These are phyloP conservation scores for Aspergillus chevalieri DNA, from an alignment of 2,329 filamentous ascomycete genomes.

Conservation along the genomic window DNA sequence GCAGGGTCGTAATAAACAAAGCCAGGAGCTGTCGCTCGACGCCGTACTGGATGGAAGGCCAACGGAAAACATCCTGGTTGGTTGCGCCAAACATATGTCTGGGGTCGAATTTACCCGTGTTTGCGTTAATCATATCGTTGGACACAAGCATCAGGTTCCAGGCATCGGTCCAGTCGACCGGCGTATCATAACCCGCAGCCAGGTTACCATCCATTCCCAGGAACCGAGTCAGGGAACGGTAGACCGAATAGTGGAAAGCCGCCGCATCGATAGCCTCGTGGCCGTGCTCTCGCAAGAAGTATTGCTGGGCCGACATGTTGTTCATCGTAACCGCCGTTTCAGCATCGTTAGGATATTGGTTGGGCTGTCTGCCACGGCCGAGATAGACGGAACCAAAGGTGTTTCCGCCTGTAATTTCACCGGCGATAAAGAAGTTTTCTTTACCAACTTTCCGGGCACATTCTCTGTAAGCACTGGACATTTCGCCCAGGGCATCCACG, in stretches of 20 bases:
- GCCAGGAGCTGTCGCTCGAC: constrained; percentile 53
- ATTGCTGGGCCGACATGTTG: constrained; percentile 36
- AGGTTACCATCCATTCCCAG: constrained; percentile 55
- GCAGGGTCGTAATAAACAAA: constrained; percentile 53
- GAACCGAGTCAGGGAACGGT: constrained; percentile 56
- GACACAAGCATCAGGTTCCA: constrained; percentile 54
- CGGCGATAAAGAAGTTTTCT: constrained; percentile 58
- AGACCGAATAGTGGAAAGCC: constrained; percentile 61
- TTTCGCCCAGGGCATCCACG: constrained; percentile 55
- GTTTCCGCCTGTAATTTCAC: constrained; percentile 59
- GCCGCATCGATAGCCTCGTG: constrained; percentile 53
- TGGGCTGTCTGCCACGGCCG: constrained; percentile 55
- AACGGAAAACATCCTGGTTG: constrained; percentile 62
- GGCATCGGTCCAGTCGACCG: constrained; percentile 49
- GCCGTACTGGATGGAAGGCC: constrained; percentile 55
- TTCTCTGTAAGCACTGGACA: constrained; percentile 50
- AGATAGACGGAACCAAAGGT: constrained; percentile 56
- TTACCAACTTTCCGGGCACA: constrained; percentile 55
- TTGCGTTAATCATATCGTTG: constrained; percentile 56
- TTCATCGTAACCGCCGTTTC: constrained; percentile 46
- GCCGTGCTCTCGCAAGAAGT: constrained; percentile 49
- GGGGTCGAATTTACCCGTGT: constrained; percentile 57
- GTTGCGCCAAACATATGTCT: constrained; percentile 60
- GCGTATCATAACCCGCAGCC: constrained; percentile 48
- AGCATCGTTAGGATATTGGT: constrained; percentile 45